phyloP scores from a whole-genome alignment of 352 stramenopile genomes.

The Globisporangium alternatum region DNA sequence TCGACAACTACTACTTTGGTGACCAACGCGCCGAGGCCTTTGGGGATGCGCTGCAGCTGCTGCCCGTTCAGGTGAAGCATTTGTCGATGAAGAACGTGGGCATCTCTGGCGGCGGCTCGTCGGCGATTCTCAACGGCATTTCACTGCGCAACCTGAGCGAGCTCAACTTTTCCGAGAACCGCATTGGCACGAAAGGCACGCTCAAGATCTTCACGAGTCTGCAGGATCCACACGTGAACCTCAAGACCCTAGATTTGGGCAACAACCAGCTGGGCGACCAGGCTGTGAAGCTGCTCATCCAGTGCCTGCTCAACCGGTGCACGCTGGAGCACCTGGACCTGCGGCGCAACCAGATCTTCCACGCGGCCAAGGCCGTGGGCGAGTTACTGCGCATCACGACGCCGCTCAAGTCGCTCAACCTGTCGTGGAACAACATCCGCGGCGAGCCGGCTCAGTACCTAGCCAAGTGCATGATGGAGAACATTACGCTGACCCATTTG shows the following conservation, averaged over 20 bases:
- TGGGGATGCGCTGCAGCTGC: conserved; percentile 50
- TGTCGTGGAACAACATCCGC: conserved; percentile 79
- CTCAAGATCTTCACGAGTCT: conserved; percentile 56
- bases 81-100: conserved; percentile 75
- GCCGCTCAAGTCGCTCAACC: conserved; percentile 50
- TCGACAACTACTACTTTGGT: conserved; percentile 78
- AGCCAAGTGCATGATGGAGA: conserved; percentile 68
- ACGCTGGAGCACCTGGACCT: conserved; percentile 63
- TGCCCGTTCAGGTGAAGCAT: conserved; percentile 51
- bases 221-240: conserved; percentile 48
- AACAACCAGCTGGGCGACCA: conserved; percentile 77
- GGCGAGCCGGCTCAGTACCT: conserved; percentile 60
- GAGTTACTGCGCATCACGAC: conserved; percentile 64
- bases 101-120: conserved; percentile 49
- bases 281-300: conserved; percentile 45
- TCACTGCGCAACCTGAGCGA: conserved; percentile 47
- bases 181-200: conserved; percentile 48
- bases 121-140: conserved; percentile 56
- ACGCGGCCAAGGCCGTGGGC: conserved; percentile 50
- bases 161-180: conserved; percentile 69
- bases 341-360: conserved; percentile 62
- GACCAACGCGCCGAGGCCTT: conserved; percentile 63
- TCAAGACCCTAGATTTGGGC: conserved; percentile 61
- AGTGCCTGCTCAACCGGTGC: conserved; percentile 66
- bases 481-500: conserved; percentile 57